These are phyloP conservation scores for Akanthomyces lecanii DNA, from an alignment of 2,329 filamentous ascomycete genomes.

Conservation along the genomic window DNA sequence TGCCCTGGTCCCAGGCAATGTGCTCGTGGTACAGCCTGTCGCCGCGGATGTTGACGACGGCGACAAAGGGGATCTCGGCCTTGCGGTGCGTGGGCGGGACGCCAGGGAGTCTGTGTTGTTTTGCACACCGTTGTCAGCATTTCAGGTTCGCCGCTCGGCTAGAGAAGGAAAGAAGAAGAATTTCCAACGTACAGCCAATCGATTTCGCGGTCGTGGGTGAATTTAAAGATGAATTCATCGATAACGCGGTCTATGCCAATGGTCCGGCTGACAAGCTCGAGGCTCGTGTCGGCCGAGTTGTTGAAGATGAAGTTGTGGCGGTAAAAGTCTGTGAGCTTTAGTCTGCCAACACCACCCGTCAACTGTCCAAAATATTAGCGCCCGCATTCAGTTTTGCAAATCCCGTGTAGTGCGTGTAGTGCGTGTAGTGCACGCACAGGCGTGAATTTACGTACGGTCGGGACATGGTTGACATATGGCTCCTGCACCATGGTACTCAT, in stretches of 20 bases:
- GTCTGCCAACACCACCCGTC: constrained; percentile 65
- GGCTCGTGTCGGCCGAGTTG: constrained; percentile 32
- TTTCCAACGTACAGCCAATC: constrained; percentile 55
- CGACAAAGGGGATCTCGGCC: constrained; percentile 55
- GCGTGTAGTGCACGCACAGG: no score
- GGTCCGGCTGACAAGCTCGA: constrained; percentile 42
- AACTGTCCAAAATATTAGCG: constrained; percentile 29
- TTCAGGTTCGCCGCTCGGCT: background rate
- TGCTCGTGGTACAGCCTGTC: constrained; percentile 61
- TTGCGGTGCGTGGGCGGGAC: constrained; percentile 48
- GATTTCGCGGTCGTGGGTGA: constrained; percentile 56
- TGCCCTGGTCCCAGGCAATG: constrained; percentile 63
- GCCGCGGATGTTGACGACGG: constrained; percentile 59
- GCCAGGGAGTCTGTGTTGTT: constrained; percentile 41
- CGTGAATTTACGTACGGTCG: constrained; percentile 47
- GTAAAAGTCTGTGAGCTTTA: constrained; percentile 63
- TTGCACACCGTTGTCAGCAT: constrained; percentile 12
- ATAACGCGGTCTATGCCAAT: constrained; percentile 66
- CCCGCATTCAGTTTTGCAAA: background rate
- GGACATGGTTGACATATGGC: constrained; percentile 73
- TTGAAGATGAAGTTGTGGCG: constrained; percentile 65
- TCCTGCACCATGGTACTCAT: constrained; percentile 73
- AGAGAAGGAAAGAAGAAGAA: background rate
- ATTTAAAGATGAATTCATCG: constrained; percentile 62
- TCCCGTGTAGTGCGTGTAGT: no score